Percentiles rank a stretch among this genome's conserved stretches.
These are phyloP conservation scores for Backusella tarrabulga DNA, from an alignment of 192 early-diverging fungal species.

Conservation along the genomic window DNA sequence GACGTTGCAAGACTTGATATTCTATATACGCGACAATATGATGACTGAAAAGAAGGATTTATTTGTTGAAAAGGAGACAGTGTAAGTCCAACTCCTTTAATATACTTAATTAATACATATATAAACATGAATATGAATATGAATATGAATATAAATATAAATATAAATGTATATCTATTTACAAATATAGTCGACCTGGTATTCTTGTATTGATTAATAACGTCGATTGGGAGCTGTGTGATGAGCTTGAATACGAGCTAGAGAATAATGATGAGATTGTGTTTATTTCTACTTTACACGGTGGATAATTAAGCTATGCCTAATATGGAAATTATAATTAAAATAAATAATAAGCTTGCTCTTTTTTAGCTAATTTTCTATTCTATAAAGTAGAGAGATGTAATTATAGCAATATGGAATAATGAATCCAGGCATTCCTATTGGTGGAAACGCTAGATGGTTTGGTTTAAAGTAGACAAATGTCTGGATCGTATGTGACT, in stretches of 20 bases:
- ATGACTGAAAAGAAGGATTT: constrained; percentile 80
- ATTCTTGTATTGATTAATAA: constrained; percentile 95
- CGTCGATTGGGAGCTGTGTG: constrained; percentile 95
- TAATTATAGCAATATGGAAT: no score
- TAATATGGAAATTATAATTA: background rate
- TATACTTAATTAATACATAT: background rate
- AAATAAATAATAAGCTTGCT: background rate
- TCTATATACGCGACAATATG: constrained; percentile 64
- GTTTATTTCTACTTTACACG: constrained; percentile 98
- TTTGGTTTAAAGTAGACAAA: no score
- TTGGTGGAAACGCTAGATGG: no score
- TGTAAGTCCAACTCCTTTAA: constrained; percentile 53
- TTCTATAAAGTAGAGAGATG: no score
- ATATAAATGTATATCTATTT: no score
- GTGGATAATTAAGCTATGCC: constrained; percentile 61
- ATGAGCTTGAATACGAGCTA: constrained; percentile 80
- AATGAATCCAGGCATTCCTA: no score
- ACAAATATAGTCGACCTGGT: constrained; percentile 74
- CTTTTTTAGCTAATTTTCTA: no score
- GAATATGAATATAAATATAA: no score
- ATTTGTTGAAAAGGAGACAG: constrained; percentile 78
- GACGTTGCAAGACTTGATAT: constrained; percentile 69
- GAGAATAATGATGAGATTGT: constrained; percentile 78
- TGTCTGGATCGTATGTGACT: no score
- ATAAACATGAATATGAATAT: no score